Conservation (phyloP, 2,329 filamentous ascomycete species). For the Parastagonospora avenae region DNA sequence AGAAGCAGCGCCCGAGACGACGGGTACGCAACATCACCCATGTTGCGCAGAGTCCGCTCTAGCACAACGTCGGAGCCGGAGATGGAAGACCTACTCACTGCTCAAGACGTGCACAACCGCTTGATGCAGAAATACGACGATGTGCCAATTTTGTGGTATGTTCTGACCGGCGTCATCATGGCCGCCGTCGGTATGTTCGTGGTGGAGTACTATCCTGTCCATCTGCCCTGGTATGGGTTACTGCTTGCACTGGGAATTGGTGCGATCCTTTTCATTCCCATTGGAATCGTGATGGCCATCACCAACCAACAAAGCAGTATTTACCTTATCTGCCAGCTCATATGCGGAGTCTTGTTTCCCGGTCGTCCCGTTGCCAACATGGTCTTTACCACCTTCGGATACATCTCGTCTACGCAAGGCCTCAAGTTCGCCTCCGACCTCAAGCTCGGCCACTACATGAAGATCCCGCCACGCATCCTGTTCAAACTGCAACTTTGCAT, state of each 20-base stretch:
- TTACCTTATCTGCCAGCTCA: slow-evolving; percentile 83
- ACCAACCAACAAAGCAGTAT: slow-evolving; percentile 89
- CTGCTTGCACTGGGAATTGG: slow-evolving; percentile 79
- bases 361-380: slow-evolving; percentile 88
- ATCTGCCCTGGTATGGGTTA: slow-evolving; percentile 85
- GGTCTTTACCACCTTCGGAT: slow-evolving; percentile 91
- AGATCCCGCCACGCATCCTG: slow-evolving; percentile 78
- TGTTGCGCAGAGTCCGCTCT: slow-evolving; percentile 20
- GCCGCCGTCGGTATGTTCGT: slow-evolving; percentile 79
- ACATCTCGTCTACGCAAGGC: slow-evolving; percentile 85
- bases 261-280: slow-evolving; percentile 82
- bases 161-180: slow-evolving; percentile 76
- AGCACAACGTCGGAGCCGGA: slow-evolving; percentile 45
- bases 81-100: slow-evolving; percentile 63
- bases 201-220: slow-evolving; percentile 77
- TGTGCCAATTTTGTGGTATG: slow-evolving; percentile 81
- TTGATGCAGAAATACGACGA: slow-evolving; percentile 84
- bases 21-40: slow-evolving; percentile 24
- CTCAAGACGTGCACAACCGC: slow-evolving; percentile 82
- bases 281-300: slow-evolving; percentile 91
- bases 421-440: slow-evolving; percentile 88
- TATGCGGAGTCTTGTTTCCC: slow-evolving; percentile 81
- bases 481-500: slow-evolving; percentile 80
- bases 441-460: slow-evolving; percentile 88
- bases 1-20: slow-evolving; percentile 42